Conservation (phyloP, 2,329 filamentous ascomycete species). For the Hypoxylon sp. region DNA sequence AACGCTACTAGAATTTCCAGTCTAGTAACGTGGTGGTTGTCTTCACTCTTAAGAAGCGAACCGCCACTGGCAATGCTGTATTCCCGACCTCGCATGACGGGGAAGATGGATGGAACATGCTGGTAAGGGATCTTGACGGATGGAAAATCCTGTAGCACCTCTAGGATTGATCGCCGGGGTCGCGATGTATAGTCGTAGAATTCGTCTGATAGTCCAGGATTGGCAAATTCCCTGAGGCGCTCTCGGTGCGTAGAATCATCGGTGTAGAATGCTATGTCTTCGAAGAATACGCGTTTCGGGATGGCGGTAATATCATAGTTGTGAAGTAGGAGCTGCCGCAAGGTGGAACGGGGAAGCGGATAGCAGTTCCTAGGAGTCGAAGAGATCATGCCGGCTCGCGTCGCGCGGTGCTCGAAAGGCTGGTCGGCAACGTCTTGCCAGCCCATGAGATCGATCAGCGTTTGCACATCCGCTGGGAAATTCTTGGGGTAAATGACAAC, state of each 20-base stretch:
- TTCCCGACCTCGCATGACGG: constrained; percentile 85
- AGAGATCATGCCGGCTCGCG: constrained; percentile 28
- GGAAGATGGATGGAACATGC: constrained; percentile 79
- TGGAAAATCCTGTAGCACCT: constrained; percentile 91
- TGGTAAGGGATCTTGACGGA: constrained; percentile 84
- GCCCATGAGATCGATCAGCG: constrained; percentile 80
- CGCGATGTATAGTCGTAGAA: constrained; percentile 96
- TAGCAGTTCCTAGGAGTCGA: constrained; percentile 49
- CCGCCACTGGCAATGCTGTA: constrained; percentile 92
- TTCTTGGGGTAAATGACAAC: constrained; percentile 90
- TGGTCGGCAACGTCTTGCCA: constrained; percentile 81
- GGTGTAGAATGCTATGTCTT: constrained; percentile 81
- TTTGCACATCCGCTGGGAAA: constrained; percentile 81
- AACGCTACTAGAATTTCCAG: constrained; percentile 86
- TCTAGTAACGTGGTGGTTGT: constrained; percentile 53
- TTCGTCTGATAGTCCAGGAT: constrained; percentile 85
- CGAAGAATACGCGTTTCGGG: constrained; percentile 88
- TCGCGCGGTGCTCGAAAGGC: constrained; percentile 61
- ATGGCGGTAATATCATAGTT: constrained; percentile 92
- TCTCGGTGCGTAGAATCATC: constrained; percentile 79
- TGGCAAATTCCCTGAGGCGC: constrained; percentile 84
- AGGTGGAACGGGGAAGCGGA: constrained; percentile 64
- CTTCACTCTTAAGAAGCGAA: constrained; percentile 48
- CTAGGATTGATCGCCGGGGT: constrained; percentile 88
- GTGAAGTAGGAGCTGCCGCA: constrained; percentile 82